Base-by-base conservation (phyloP, 495 filamentous ascomycete genomes). In the Daldinia caldariorum region DNA sequence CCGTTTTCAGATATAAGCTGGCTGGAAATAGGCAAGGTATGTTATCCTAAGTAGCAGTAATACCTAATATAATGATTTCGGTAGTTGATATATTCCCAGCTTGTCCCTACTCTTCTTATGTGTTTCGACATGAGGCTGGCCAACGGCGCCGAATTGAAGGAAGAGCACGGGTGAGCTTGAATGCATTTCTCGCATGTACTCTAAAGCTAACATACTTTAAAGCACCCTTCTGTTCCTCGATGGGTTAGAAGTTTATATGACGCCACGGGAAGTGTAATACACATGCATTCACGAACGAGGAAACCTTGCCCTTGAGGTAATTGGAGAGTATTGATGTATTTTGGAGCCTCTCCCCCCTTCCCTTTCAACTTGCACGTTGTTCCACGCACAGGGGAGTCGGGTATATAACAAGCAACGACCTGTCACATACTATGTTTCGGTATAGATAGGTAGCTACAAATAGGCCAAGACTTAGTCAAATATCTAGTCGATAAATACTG, bases 11-110 rank as follows among this genome's bases (percentile, higher is more conserved):
- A 47, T 22, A 47, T 47, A 0, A 47, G 43, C 43, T 47, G 43
- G 43, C 43, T 47, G 9, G 43, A 47, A 47, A 47, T 47, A 0
- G 22, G 43, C 43, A 47, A 47, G 43, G 43, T 47, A 47, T 47
- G 18, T 12, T 26, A 3, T 26, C 3, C 26, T 26, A 3, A 4
- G 18, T 22, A 18, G 10, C 3, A 47, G 10, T 3, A 9, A 12
- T 47, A 22, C n/a, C n/a, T n/a, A n/a, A n/a, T 47, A 12, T 22
- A 1, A 3, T 22, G 10, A 9, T 22, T 13, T 4, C 12, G 22
- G 3, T 22, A 13, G 18, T 12, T 47, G 16, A 47, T 20, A 3
- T 10, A 22, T 47, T 4, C 3, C 10, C 9, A 47, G 43, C 18
- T 47, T 10, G 43, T 47, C 43, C 43, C 18, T 8, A 47, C 43